Base-by-base conservation (phyloP, 2,329 filamentous ascomycete species). In the Epichloe aotearoae region DNA sequence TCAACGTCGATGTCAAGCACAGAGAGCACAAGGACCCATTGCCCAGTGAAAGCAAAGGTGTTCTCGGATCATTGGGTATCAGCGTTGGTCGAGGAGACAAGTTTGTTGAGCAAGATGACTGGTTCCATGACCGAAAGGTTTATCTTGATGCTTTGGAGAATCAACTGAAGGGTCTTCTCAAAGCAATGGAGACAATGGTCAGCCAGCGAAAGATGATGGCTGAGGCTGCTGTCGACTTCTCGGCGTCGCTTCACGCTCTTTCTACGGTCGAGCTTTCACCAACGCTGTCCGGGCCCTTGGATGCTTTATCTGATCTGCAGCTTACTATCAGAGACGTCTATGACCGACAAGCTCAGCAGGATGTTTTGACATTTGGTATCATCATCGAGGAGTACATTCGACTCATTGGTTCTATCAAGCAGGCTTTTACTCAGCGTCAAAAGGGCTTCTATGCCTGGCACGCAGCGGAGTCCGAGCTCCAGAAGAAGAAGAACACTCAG, bases 331-430 rank as follows among this genome's bases (percentile, higher is more conserved):
- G 86, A 53, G 93, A 98, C 61, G 80, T 98, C 1, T 97, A 98
- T 64, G 89, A 96, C 59, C 86, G 93, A 20, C 93, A 98, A 68
- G 93, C 93, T 11, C 89, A 96, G 69, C 93, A 98, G 66, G 93
- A 98, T 63, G 84, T 97, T 34, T 76, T 98, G 48, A 98, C 93
- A 0, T 82, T 98, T 56, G 93, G 93, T 38, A 97, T 97, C 62
- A 95, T 95, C 42, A 90, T 98, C 55, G 93, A 98, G 57, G 93
- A 98, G 69, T 98, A 98, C 69, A 94, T 98, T 59, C 88, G 93
- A 5, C 71, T 98, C 42, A 97, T 98, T 59, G 88, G 89, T 34
- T 94, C 87, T 50, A 87, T 97, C 54, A 98, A 98, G 74, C 87
- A 85, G 54, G 88, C 93, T 0, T 98, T 98, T 63, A 72, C 77